phyloP scores from a whole-genome alignment of 2,329 filamentous ascomycete species.

The Botryosphaeria dothidea region DNA sequence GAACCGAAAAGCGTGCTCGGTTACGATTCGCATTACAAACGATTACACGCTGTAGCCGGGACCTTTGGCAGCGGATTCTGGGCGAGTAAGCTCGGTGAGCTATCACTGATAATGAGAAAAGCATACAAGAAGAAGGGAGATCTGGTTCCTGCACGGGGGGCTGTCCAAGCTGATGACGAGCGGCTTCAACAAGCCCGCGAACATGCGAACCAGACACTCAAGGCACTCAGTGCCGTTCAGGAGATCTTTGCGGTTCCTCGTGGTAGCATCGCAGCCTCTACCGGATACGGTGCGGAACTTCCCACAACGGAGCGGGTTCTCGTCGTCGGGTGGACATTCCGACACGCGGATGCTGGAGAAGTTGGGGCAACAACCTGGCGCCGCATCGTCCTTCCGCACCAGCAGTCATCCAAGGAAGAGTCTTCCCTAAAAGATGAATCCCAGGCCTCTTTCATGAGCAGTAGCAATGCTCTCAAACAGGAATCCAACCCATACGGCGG shows the following conservation, averaged over 20 bases:
- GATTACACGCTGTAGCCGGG: slow-evolving; percentile 30
- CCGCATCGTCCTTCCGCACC: slow-evolving; percentile 29
- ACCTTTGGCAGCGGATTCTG: slow-evolving; percentile 47
- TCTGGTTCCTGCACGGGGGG: slow-evolving; percentile 11
- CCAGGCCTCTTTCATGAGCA: background rate
- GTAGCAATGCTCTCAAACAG: background rate
- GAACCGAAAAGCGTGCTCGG: slow-evolving; percentile 29
- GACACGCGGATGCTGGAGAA: slow-evolving; percentile 31
- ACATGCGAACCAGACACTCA: slow-evolving; percentile 33
- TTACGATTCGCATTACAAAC: slow-evolving; percentile 27
- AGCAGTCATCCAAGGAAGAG: slow-evolving; percentile 10
- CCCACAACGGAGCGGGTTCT: slow-evolving; percentile 29
- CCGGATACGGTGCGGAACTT: background rate
- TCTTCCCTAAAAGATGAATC: background rate
- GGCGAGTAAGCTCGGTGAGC: slow-evolving; percentile 29
- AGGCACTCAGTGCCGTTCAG: slow-evolving; percentile 43
- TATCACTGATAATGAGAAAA: slow-evolving; percentile 20
- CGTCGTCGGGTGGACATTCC: slow-evolving; percentile 42
- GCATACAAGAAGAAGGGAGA: slow-evolving; percentile 15
- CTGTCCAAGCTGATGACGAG: slow-evolving; percentile 19
- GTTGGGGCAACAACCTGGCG: slow-evolving; percentile 38
- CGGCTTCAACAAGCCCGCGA: slow-evolving; percentile 22
- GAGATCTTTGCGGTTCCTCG: slow-evolving; percentile 41
- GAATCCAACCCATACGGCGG: background rate
- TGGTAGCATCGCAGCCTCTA: slow-evolving; percentile 23